phyloP scores from a whole-genome alignment of 169 alveolate species.

The Eimeria praecox region DNA sequence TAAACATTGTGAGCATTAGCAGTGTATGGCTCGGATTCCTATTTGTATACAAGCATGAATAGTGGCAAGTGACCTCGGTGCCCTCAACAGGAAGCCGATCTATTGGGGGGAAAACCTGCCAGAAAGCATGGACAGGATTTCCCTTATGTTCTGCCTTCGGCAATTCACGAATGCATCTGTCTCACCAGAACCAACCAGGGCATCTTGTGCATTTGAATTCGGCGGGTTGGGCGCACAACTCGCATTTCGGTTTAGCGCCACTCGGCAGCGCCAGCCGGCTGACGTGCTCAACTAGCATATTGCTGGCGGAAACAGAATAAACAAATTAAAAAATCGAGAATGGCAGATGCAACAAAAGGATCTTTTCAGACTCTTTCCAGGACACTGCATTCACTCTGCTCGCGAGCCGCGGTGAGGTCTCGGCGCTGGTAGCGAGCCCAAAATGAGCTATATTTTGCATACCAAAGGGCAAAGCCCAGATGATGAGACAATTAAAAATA shows the following conservation, averaged over 20 bases:
- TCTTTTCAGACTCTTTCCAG: background rate
- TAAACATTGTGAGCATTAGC: background rate
- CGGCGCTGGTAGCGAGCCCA: background rate
- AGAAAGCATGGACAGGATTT: background rate
- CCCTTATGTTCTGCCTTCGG: background rate
- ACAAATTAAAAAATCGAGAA: background rate
- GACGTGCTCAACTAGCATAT: constrained; percentile 42
- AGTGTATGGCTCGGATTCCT: too few relatives aligned
- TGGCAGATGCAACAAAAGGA: background rate
- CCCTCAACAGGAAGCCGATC: background rate
- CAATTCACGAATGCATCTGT: background rate
- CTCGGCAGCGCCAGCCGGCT: constrained; percentile 76
- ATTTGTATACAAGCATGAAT: background rate
- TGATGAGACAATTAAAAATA: too few relatives aligned
- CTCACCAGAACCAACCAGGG: constrained; percentile 77
- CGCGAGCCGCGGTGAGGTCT: background rate
- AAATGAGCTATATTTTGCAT: background rate
- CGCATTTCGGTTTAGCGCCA: constrained; percentile 76
- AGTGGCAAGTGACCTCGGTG: background rate
- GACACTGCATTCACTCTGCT: background rate
- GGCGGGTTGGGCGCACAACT: constrained; percentile 79
- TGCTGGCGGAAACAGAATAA: background rate
- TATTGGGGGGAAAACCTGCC: background rate
- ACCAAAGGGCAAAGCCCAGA: background rate
- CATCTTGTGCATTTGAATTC: constrained; percentile 42